Percentiles rank a stretch among this genome's conserved stretches.
Evolutionary conservation across 148 eudicot genomes (phyloP).

Genomic region (Rheum nobile): DNA sequence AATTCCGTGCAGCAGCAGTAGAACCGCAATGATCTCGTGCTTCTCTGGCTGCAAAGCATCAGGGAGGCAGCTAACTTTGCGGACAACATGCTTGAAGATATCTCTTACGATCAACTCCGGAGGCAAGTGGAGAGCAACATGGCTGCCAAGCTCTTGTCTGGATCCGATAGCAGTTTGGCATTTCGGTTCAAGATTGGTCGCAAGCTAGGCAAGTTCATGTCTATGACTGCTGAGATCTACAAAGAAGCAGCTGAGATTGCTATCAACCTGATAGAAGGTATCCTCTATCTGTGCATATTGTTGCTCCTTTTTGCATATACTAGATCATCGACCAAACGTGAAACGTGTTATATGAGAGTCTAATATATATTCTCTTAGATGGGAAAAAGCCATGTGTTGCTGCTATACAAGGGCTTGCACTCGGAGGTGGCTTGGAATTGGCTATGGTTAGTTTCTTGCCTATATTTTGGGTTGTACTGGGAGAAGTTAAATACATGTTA

Average conservation of each 20-base stretch:
- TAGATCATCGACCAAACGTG: background rate
- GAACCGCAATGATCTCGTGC: background rate
- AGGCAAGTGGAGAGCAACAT: background rate
- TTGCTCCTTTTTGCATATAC: background rate
- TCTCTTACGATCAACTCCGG: background rate
- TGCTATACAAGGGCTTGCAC: constrained; percentile 86
- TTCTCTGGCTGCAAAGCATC: background rate
- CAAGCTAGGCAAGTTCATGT: background rate
- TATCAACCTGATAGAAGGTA: constrained; percentile 75
- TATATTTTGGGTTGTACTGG: background rate
- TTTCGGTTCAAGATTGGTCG: background rate
- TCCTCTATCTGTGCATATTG: background rate
- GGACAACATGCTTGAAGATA: background rate
- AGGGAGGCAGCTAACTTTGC: background rate
- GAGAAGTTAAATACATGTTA: background rate
- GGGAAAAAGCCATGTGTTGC: constrained; percentile 79
- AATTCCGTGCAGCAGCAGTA: no score
- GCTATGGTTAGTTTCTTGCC: constrained; percentile 55
- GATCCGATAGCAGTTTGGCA: background rate
- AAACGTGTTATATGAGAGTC: constrained; percentile 2
- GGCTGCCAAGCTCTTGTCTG: background rate
- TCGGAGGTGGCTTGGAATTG: constrained; percentile 89
- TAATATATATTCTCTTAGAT: constrained; percentile 29
- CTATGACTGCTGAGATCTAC: background rate
- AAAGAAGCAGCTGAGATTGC: constrained; percentile 11